phyloP scores from a whole-genome alignment of 768 basidiomycete genomes.

The Ephemerocybe angulata region DNA sequence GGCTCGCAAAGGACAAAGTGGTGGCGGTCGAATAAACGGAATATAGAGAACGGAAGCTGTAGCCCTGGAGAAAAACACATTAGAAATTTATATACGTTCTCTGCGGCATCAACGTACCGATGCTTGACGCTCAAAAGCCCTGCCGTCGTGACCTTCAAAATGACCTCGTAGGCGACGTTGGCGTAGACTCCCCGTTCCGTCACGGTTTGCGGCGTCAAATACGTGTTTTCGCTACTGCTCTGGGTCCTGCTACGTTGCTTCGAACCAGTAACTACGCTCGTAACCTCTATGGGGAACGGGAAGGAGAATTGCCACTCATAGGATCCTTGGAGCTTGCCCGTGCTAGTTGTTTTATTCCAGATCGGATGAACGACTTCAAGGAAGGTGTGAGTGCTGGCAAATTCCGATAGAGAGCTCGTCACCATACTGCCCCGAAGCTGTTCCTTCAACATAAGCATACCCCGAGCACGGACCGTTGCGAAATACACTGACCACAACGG shows the following conservation, averaged over 20 bases:
- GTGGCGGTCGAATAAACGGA: background rate
- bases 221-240: background rate
- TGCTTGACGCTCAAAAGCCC: background rate
- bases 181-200: background rate
- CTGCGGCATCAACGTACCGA: background rate
- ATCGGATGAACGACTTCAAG: background rate
- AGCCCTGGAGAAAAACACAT: background rate
- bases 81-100: background rate
- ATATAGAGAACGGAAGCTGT: constrained; percentile 3
- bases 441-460: background rate
- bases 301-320: background rate
- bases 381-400: background rate
- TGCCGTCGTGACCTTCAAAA: background rate
- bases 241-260: background rate
- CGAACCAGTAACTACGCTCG: background rate
- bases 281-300: background rate
- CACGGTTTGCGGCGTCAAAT: background rate
- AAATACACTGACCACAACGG: background rate
- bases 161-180: background rate
- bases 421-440: background rate
- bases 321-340: background rate
- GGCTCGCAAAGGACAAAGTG: background rate
- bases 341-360: background rate
- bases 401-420: background rate
- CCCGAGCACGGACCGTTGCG: background rate